Evolutionary conservation across 2,329 filamentous ascomycete species (phyloP).

Genomic region (Sarocladium kiliense): DNA sequence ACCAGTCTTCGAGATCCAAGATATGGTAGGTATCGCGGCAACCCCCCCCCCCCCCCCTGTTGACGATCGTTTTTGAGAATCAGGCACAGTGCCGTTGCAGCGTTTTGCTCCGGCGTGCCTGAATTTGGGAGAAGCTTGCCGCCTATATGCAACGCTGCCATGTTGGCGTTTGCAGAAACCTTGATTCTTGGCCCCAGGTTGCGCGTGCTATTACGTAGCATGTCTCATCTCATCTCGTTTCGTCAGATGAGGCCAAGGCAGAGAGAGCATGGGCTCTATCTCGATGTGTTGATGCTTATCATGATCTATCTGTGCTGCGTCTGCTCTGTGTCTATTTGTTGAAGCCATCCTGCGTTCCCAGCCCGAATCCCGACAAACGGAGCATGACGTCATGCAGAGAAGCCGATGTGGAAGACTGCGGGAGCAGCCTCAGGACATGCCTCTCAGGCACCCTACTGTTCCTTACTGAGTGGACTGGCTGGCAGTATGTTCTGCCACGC

Average conservation of each 20-base stretch:
- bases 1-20: neutral
- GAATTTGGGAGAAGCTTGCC: too few relatives aligned
- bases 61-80: neutral
- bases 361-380: neutral
- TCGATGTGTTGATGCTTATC: neutral
- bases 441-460: neutral
- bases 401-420: neutral
- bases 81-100: neutral
- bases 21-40: neutral
- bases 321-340: too few relatives aligned
- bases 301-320: neutral
- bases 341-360: too few relatives aligned
- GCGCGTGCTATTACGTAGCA: neutral
- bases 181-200: neutral
- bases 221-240: slow-evolving; percentile 1
- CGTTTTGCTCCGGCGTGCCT: neutral
- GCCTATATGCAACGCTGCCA: neutral
- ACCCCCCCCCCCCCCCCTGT: neutral
- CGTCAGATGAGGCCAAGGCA: too few relatives aligned
- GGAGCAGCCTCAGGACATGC: neutral
- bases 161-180: neutral
- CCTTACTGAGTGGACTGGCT: too few relatives aligned
- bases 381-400: neutral
- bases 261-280: neutral
- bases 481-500: too few relatives aligned